Evolutionary conservation across 306 rosid species (phyloP), one percentile per base, ranked within the genome.

Genomic region (Glycine soja): DNA sequence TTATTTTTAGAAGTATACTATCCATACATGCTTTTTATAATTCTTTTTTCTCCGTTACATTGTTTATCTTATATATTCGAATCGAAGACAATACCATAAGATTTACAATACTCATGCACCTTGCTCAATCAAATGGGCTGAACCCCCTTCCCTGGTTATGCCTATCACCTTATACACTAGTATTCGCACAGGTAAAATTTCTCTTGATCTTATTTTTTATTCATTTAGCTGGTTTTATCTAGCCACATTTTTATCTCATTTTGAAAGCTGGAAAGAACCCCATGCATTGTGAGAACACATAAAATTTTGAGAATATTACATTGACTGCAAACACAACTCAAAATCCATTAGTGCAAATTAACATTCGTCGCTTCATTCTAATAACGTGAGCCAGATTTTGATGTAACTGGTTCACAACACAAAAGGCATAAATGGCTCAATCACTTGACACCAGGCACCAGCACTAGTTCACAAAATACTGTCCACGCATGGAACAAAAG

Each of bases 321-420:
- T 65, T 16, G 42, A 73, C 36, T 14, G 71, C 71, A 66, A 51
- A 73, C 42, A 65, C 42, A 78, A 54, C 58, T 40, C 12, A 34
- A 76, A 69, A 72, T 72, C 13, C 80, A 57, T 36, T 8, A 68
- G 34, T 43, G 48, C 54, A 61, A 32, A 58, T 42, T 70, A 69
- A 42, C 63, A 62, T 15, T 52, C 32, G 8, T 54, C 69, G 62
- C 62, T 59, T 75, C 62, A 38, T 64, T 63, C 75, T 43, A 62
- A 63, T 52, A 53, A 52, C 48, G 30, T 32, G 51, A 58, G 58
- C 70, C 16, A 69, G 36, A 18, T n/a, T 47, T 63, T 63, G 10
- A 30, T 32, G 38, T 7, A 12, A 42, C 4, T 46, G 47, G 66
- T 76, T 53, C 77, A 71, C 48, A 61, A 72, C 6, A 16, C 30